Conservation (phyloP, 139 green algal genomes). For the Zygnema cylindricum region DNA sequence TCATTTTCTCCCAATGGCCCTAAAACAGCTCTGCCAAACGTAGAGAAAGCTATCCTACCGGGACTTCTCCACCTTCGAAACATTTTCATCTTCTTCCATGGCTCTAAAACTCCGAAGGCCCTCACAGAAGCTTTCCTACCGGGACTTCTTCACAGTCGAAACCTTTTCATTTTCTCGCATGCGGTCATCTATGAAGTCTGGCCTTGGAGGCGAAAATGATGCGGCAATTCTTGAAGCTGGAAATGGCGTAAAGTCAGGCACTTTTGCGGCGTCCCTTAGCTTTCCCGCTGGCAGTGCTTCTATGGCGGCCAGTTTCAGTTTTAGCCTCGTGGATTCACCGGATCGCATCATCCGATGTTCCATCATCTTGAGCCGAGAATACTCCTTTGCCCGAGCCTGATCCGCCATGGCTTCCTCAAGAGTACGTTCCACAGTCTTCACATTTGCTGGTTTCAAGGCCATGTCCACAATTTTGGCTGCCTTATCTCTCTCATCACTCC, state of each 20-base stretch:
- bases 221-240: conserved; percentile 3
- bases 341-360: conserved; percentile 1
- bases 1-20: too few relatives aligned
- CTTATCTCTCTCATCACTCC: background rate
- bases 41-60: too few relatives aligned
- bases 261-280: conserved; percentile 20
- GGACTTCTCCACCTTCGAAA: too few relatives aligned
- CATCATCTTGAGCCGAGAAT: conserved; percentile 41
- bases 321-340: conserved; percentile 18
- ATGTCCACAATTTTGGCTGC: background rate
- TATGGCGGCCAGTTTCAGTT: conserved; percentile 44
- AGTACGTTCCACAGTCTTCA: background rate
- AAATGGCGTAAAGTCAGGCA: conserved; percentile 32
- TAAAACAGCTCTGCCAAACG: too few relatives aligned
- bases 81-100: too few relatives aligned
- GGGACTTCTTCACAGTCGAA: background rate
- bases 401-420: background rate
- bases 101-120: too few relatives aligned
- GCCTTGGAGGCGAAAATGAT: conserved; percentile 21
- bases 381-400: conserved; percentile 26
- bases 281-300: conserved; percentile 32
- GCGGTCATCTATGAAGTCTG: conserved; percentile 14
- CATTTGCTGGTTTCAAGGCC: background rate
- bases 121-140: too few relatives aligned
- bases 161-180: background rate